Evolutionary conservation across 345 rosid genomes (phyloP).

Genomic region (Hibiscus tridactylites): DNA sequence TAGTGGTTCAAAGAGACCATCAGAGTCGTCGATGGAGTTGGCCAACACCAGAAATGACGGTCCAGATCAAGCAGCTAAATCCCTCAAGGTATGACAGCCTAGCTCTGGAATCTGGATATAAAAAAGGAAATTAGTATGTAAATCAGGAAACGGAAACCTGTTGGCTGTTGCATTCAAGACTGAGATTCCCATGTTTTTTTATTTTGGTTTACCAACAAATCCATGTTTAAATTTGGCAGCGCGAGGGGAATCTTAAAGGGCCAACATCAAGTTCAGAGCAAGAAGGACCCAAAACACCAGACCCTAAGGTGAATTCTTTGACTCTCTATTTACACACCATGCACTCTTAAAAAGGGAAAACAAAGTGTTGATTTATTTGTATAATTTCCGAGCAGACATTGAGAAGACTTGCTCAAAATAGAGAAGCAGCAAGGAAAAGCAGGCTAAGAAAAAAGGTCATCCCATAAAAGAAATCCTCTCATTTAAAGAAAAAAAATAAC

Average conservation of each 20-base stretch:
- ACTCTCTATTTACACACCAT: not conserved
- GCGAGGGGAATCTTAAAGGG: slow-evolving; percentile 45
- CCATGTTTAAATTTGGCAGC: slow-evolving; percentile 26
- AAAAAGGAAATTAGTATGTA: not conserved
- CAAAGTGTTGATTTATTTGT: not conserved
- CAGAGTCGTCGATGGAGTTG: slow-evolving; percentile 54
- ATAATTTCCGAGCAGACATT: slow-evolving; percentile 42
- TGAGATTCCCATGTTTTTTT: slow-evolving; percentile 7
- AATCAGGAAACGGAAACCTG: not conserved
- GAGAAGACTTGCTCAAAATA: slow-evolving; percentile 98
- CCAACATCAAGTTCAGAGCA: slow-evolving; percentile 43
- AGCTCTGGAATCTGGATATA: not conserved
- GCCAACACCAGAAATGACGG: slow-evolving; percentile 29
- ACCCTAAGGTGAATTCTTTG: slow-evolving; percentile 37
- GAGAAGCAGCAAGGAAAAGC: slow-evolving; percentile 99
- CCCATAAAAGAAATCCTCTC: not conserved
- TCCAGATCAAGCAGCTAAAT: slow-evolving; percentile 26
- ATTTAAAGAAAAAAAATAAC: not conserved
- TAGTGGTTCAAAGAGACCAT: slow-evolving; percentile 43
- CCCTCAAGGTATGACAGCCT: slow-evolving; percentile 33
- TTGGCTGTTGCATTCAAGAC: not conserved
- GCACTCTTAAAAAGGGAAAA: not conserved
- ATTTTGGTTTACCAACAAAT: not conserved
- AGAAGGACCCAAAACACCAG: slow-evolving; percentile 55
- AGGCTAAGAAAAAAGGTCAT: slow-evolving; percentile 85